These are phyloP conservation scores for Botrytis galanthina DNA, from an alignment of 2,329 filamentous ascomycete genomes.

Conservation along the genomic window DNA sequence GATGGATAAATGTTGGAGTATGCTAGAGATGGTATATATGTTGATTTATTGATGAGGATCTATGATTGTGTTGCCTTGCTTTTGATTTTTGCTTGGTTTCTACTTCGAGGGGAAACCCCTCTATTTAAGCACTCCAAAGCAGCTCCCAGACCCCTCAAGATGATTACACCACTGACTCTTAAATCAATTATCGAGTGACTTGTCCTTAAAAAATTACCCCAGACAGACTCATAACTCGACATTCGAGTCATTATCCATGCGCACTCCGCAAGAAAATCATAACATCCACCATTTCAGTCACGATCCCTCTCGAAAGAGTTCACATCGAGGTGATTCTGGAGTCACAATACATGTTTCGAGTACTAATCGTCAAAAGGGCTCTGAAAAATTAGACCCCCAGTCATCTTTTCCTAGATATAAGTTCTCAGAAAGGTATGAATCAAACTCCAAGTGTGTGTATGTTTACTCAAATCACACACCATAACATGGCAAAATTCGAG, in stretches of 20 bases:
- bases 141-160: too few species aligned
- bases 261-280: neutral
- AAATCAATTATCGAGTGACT: neutral
- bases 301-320: neutral
- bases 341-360: neutral
- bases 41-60: too few species aligned
- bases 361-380: accelerated
- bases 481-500: neutral
- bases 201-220: too few species aligned
- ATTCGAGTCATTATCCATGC: too few species aligned
- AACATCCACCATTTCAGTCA: neutral
- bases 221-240: too few species aligned
- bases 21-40: too few species aligned
- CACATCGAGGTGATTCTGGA: too few species aligned
- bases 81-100: neutral
- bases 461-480: neutral
- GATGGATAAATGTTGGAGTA: too few species aligned
- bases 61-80: too few species aligned
- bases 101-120: neutral
- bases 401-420: too few species aligned
- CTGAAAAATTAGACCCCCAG: too few species aligned
- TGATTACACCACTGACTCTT: neutral
- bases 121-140: neutral
- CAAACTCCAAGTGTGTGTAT: accelerated
- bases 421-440: neutral